Evolutionary conservation across 2,329 filamentous ascomycete species (phyloP).

Genomic region (Colletotrichum lindemuthianum): DNA sequence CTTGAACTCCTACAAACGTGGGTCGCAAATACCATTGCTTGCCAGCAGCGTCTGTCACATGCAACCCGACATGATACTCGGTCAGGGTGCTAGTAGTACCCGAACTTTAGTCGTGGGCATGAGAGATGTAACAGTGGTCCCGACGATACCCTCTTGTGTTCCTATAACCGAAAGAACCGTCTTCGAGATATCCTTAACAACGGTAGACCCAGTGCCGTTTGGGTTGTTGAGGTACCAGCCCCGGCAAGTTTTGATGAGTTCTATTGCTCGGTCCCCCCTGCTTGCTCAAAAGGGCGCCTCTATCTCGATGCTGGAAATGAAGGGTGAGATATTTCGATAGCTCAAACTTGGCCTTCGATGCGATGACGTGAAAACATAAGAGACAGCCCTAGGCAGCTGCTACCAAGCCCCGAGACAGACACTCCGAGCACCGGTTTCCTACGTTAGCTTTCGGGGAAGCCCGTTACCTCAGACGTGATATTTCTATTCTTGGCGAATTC

Average conservation of each 20-base stretch:
- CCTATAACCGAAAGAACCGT: conserved; percentile 68
- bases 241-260: conserved; percentile 66
- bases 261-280: conserved; percentile 60
- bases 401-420: too few relatives aligned
- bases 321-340: conserved; percentile 62
- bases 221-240: conserved; percentile 68
- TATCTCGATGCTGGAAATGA: conserved; percentile 68
- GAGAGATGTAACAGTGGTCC: conserved; percentile 57
- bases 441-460: too few relatives aligned
- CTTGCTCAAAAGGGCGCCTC: conserved; percentile 63
- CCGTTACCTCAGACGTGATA: too few relatives aligned
- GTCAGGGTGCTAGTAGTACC: conserved; percentile 59
- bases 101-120: conserved; percentile 60
- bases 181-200: conserved; percentile 65
- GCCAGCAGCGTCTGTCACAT: conserved; percentile 27
- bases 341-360: too few relatives aligned
- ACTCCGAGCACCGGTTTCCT: too few relatives aligned
- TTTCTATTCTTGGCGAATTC: too few relatives aligned
- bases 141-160: conserved; percentile 60
- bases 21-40: conserved; percentile 29
- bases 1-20: conserved; percentile 20
- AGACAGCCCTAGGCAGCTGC: too few relatives aligned
- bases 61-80: conserved; percentile 54
- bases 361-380: too few relatives aligned
- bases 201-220: conserved; percentile 67